phyloP scores from a whole-genome alignment of 1,284 basidiomycete species.

The Sutorius eximius region DNA sequence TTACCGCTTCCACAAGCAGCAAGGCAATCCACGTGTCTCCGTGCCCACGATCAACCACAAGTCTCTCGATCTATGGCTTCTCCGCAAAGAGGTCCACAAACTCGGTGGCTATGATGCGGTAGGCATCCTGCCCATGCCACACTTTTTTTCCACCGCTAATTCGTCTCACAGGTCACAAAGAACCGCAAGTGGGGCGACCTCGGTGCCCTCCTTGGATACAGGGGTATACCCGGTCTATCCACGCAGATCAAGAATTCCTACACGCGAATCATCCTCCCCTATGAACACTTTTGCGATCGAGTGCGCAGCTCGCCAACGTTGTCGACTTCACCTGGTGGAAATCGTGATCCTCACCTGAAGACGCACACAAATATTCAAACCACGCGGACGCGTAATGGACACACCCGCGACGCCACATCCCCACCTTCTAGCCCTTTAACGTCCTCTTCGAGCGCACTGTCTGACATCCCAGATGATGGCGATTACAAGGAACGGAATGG shows the following conservation, averaged over 20 bases:
- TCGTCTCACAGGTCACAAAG: conserved; percentile 60
- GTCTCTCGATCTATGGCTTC: conserved; percentile 88
- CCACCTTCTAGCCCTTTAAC: conserved; percentile 72
- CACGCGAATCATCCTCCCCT: conserved; percentile 87
- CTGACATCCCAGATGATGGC: conserved; percentile 73
- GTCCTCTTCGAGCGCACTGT: conserved; percentile 68
- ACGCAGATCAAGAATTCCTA: conserved; percentile 91
- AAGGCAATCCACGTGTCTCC: conserved; percentile 82
- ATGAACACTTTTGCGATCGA: conserved; percentile 85
- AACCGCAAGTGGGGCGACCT: conserved; percentile 86
- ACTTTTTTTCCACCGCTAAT: conserved; percentile 28
- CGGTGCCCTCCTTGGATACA: conserved; percentile 79
- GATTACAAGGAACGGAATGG: conserved; percentile 52
- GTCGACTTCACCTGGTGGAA: conserved; percentile 40
- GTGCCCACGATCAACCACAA: conserved; percentile 93
- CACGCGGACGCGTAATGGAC: conserved; percentile 40
- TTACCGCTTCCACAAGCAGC: conserved; percentile 89
- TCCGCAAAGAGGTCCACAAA: conserved; percentile 89
- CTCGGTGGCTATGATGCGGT: conserved; percentile 87
- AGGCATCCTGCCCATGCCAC: conserved; percentile 33
- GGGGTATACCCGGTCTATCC: conserved; percentile 78
- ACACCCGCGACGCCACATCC: conserved; percentile 38
- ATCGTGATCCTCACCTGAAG: conserved; percentile 43
- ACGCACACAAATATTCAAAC: conserved; percentile 44
- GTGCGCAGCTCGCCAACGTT: conserved; percentile 63